phyloP scores from a whole-genome alignment of 495 filamentous ascomycete genomes.

The Xylaria intraflava region DNA sequence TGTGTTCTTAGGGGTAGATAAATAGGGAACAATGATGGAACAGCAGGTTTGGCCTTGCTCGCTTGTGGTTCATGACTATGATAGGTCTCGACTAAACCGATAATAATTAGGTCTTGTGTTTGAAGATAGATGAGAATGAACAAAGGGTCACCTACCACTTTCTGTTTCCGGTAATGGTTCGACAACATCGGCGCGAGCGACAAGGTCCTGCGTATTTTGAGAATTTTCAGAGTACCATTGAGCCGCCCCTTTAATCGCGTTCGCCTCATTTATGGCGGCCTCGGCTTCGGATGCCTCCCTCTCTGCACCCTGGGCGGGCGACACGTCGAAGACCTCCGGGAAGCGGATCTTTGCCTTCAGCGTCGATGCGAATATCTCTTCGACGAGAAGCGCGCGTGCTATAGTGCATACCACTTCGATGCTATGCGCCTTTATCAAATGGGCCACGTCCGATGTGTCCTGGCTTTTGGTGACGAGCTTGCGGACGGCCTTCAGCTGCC shows the following conservation, averaged over 20 bases:
- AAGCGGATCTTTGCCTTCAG: conserved; percentile 8
- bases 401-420: neutral
- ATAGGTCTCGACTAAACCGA: neutral
- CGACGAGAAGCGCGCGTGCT: neutral
- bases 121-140: neutral
- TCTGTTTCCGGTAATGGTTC: neutral
- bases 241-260: neutral
- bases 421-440: neutral
- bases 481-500: neutral
- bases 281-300: conserved; percentile 1
- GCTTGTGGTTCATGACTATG: neutral
- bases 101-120: neutral
- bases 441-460: neutral
- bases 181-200: neutral
- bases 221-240: neutral
- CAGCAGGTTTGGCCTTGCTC: neutral
- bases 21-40: conserved; percentile 1
- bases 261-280: conserved; percentile 5
- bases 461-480: neutral
- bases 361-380: conserved; percentile 2
- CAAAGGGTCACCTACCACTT: neutral
- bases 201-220: neutral
- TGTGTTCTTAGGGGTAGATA: conserved; percentile 6
- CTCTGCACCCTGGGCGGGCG: conserved; percentile 2
- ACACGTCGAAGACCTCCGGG: conserved; percentile 5